Evolutionary conservation across 306 rosid genomes (phyloP).

Genomic region (Benincasa hispida): DNA sequence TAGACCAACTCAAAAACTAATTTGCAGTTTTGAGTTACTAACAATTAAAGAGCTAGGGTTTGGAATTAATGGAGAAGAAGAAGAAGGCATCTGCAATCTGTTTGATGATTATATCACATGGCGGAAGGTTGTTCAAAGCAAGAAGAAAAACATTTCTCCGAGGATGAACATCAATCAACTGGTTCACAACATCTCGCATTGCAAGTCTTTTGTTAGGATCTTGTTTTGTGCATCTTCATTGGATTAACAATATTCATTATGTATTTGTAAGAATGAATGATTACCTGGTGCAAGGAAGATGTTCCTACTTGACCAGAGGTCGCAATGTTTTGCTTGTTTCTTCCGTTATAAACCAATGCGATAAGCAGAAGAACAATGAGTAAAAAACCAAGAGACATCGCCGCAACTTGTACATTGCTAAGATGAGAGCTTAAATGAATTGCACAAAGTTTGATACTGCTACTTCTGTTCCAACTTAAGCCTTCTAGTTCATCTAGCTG

Average conservation of each 20-base stretch:
- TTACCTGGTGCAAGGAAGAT: slow-evolving; percentile 24
- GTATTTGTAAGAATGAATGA: too few relatives aligned
- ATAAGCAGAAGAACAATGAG: slow-evolving; percentile 20
- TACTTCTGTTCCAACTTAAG: slow-evolving; percentile 17
- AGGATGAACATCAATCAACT: slow-evolving; percentile 10
- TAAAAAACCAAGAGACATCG: slow-evolving; percentile 47
- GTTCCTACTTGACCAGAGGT: slow-evolving; percentile 24
- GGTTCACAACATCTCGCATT: slow-evolving; percentile 40
- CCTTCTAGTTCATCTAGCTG: slow-evolving; percentile 24
- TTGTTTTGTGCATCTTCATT: slow-evolving; percentile 40
- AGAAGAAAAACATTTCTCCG: too few relatives aligned
- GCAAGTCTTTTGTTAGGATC: slow-evolving; percentile 49
- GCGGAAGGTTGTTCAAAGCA: too few relatives aligned
- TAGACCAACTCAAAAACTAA: too few relatives aligned
- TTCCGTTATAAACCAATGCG: slow-evolving; percentile 26
- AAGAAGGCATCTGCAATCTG: too few relatives aligned
- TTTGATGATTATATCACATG: too few relatives aligned
- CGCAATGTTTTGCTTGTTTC: slow-evolving; percentile 20
- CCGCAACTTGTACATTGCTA: slow-evolving; percentile 20
- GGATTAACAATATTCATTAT: too few relatives aligned
- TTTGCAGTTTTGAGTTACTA: too few relatives aligned
- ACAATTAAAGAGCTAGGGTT: too few relatives aligned
- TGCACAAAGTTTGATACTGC: slow-evolving; percentile 32
- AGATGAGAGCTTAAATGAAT: slow-evolving; percentile 16
- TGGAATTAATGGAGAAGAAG: too few relatives aligned